phyloP scores from a whole-genome alignment of 2,329 filamentous ascomycete species.

The Teratosphaeria zuluensis region DNA sequence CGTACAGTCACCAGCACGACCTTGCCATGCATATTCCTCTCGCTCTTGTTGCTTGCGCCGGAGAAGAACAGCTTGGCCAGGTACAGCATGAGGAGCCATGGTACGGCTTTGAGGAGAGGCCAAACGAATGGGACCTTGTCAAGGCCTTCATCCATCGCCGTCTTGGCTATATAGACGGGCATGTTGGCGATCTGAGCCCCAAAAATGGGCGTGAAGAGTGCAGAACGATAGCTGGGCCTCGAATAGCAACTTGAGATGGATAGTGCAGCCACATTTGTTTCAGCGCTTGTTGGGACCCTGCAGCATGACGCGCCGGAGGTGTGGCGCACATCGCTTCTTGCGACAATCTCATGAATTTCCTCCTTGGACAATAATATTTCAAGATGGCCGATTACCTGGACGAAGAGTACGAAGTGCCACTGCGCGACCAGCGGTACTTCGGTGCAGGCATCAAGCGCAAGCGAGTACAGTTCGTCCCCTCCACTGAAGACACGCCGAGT shows the following conservation, averaged over 20 bases:
- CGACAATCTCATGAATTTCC: not conserved
- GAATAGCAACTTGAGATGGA: not conserved
- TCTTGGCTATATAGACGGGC: slow-evolving; percentile 51
- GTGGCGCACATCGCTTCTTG: not conserved
- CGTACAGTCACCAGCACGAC: slow-evolving; percentile 81
- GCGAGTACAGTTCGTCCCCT: slow-evolving; percentile 50
- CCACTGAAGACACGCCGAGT: slow-evolving; percentile 16
- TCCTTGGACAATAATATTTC: not conserved
- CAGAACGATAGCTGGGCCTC: not conserved
- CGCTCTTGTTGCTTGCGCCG: slow-evolving; percentile 63
- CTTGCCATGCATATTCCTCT: slow-evolving; percentile 83
- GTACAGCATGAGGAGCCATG: slow-evolving; percentile 43
- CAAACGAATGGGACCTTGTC: slow-evolving; percentile 34
- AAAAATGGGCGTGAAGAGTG: not conserved
- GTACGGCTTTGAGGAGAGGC: slow-evolving; percentile 39
- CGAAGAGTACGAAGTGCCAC: slow-evolving; percentile 49
- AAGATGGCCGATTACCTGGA: slow-evolving; percentile 21
- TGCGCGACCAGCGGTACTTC: slow-evolving; percentile 51
- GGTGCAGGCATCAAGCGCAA: slow-evolving; percentile 54
- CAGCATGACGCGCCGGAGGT: not conserved
- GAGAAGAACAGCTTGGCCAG: slow-evolving; percentile 66
- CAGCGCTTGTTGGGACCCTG: not conserved
- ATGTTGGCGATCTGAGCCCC: slow-evolving; percentile 29
- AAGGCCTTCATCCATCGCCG: slow-evolving; percentile 46
- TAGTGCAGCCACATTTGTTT: not conserved